Conservation (phyloP, 805 yeast species). For the Lachancea lanzarotensis region DNA sequence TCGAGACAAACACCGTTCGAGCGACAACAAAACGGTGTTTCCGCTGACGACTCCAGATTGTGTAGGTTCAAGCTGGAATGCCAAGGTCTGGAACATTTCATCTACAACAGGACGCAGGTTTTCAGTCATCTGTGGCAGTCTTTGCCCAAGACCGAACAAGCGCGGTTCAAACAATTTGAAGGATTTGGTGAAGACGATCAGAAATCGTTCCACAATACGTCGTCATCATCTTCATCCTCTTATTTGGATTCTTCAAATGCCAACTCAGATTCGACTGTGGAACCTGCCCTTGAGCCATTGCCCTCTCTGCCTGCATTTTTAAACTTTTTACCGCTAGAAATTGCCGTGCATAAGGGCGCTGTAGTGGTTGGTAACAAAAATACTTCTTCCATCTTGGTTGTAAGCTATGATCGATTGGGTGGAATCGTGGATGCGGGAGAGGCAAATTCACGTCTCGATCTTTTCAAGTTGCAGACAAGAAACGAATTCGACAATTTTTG, state of each 20-base stretch:
- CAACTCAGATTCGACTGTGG: conserved; percentile 11
- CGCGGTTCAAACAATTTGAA: conserved; percentile 10
- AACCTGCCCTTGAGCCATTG: conserved; percentile 13
- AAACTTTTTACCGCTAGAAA: conserved; percentile 52
- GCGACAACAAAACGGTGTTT: conserved; percentile 29
- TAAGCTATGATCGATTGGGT: conserved; percentile 47
- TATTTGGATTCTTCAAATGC: conserved; percentile 1
- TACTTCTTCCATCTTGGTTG: conserved; percentile 66
- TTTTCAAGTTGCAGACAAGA: conserved; percentile 42
- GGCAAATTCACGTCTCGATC: conserved; percentile 49
- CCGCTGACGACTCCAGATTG: conserved; percentile 28
- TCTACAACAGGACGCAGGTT: conserved; percentile 73
- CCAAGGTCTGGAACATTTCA: conserved; percentile 76
- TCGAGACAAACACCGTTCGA: conserved; percentile 29
- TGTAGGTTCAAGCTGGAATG: conserved; percentile 50
- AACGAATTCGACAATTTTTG: conserved; percentile 47
- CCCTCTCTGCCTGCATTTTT: conserved; percentile 19
- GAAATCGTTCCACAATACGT: conserved; percentile 1
- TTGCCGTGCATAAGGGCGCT: conserved; percentile 60
- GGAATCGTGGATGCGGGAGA: conserved; percentile 53
- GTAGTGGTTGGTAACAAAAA: conserved; percentile 71
- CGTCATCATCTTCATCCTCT: neutral
- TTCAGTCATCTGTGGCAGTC: conserved; percentile 56
- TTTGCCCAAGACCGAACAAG: conserved; percentile 19
- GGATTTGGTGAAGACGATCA: conserved; percentile 7